Percentiles rank a stretch among this genome's conserved stretches.
These are phyloP conservation scores for Entomortierella lignicola DNA, from an alignment of 192 early-diverging fungal genomes.

Conservation along the genomic window DNA sequence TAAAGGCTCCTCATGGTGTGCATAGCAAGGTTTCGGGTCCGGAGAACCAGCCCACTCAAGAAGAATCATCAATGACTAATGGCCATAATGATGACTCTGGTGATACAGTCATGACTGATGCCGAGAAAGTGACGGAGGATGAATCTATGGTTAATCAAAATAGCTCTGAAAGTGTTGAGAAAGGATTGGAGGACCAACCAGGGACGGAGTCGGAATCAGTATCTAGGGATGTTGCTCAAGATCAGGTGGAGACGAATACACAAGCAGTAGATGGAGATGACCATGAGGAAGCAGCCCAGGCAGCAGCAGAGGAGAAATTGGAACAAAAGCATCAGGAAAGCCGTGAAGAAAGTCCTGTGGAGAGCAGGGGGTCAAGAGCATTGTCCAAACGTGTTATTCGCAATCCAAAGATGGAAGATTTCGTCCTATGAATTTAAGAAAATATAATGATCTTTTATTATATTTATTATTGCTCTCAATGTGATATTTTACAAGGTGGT, in stretches of 20 bases:
- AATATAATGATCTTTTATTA: too few relatives aligned
- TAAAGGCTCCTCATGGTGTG: conserved; percentile 40
- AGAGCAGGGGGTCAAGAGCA: background rate
- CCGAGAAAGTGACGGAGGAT: background rate
- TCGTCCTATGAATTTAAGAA: background rate
- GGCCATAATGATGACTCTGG: background rate
- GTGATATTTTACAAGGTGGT: too few relatives aligned
- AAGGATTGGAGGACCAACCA: background rate
- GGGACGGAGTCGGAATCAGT: background rate
- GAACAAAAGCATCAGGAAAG: background rate
- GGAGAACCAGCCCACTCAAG: background rate
- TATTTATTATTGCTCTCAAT: too few relatives aligned
- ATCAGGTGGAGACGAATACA: background rate
- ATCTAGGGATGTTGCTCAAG: background rate
- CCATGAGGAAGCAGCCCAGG: background rate
- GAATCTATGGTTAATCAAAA: background rate
- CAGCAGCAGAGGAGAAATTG: background rate
- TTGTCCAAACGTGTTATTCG: background rate
- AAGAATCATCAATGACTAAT: background rate
- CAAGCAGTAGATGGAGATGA: background rate
- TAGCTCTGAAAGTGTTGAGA: background rate
- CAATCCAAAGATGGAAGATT: conserved; percentile 8
- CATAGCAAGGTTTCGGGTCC: conserved; percentile 39
- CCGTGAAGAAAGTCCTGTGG: background rate
- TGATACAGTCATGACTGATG: background rate